Percentiles rank a stretch among this genome's conserved stretches.
Conservation (phyloP, 495 filamentous ascomycete genomes). For the Cenococcum geophilum region DNA sequence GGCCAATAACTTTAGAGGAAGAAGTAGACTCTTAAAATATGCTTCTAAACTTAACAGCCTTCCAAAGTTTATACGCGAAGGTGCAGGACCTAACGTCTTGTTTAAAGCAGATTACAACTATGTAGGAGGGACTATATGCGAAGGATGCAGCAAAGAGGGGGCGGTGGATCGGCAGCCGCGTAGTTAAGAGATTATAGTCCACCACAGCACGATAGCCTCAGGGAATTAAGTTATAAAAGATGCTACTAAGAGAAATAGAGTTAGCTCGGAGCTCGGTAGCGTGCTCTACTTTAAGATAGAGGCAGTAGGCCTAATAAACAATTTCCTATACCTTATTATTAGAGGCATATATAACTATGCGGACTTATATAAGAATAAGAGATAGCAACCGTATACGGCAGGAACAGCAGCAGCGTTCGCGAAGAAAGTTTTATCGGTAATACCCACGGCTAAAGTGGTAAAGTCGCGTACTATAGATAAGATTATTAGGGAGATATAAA, state of each 20-base stretch:
- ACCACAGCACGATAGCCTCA: conserved; percentile 10
- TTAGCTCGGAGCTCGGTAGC: conserved; percentile 1
- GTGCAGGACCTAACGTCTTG: background rate
- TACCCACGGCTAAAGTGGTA: too few species aligned
- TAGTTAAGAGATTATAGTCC: background rate
- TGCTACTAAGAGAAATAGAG: background rate
- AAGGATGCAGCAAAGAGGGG: background rate
- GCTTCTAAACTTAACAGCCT: background rate
- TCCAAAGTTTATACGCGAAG: background rate
- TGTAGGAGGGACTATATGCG: background rate
- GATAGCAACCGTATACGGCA: too few species aligned
- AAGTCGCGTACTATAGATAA: too few species aligned
- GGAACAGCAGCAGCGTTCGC: too few species aligned
- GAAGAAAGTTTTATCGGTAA: too few species aligned
- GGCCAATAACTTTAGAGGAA: background rate
- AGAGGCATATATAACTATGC: too few species aligned
- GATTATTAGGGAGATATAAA: too few species aligned
- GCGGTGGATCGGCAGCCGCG: background rate
- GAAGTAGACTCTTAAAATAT: background rate
- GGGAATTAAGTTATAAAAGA: conserved; percentile 4
- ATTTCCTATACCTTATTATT: too few species aligned
- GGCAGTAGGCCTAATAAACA: too few species aligned
- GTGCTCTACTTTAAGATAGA: background rate
- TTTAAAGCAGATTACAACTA: background rate
- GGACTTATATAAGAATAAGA: too few species aligned